Base-by-base conservation (phyloP, 2,329 filamentous ascomycete species). In the Penicillium aurantiogriseum region DNA sequence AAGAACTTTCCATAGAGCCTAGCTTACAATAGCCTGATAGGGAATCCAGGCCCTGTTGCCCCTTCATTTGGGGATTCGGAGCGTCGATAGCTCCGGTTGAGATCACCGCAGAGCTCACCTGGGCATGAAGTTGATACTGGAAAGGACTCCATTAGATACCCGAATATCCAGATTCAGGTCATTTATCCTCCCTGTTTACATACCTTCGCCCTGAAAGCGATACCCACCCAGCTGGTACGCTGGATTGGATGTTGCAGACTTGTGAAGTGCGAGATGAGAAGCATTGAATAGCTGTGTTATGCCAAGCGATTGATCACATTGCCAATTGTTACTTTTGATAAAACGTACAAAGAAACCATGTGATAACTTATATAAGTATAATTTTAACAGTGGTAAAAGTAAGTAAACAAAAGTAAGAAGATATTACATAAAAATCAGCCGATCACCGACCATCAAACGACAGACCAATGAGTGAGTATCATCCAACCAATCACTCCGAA, bases 401-500 rank as follows among this genome's bases (percentile, higher is more conserved):
- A 35, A 25, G 3, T 45, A 23, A 59, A 59, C 47, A 58, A 59
- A 50, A 40, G 57, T 54, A 33, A 54, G 46, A 58, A 56, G 52
- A 46, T 40, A 55, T 50, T 56, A 57, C 51, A 38, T 45, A 56
- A 53, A 53, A 57, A 43, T 23, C 31, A 51, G 55, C 51, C 33
- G 25, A 25, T 54, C 36, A 54, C 48, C 43, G 36, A 43, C 38
- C 36, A 58, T 53, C 39, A 29, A 33, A 52, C 8, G 31, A 44
- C 17, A 48, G 31, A 49, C 43, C 35, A 52, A 43, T 43, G 52
- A 58, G 40, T 58, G 47, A 58, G 46, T 51, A 50, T 48, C 33
- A 51, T 43, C 46, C 43, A 51, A 46, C 54, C 57, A 50, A 48
- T 63, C 62, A 63, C 60, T 56, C 58, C 58, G 9, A 44, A 50